Base-by-base conservation (phyloP, 2,329 filamentous ascomycete species). In the Exophiala aquamarina region DNA sequence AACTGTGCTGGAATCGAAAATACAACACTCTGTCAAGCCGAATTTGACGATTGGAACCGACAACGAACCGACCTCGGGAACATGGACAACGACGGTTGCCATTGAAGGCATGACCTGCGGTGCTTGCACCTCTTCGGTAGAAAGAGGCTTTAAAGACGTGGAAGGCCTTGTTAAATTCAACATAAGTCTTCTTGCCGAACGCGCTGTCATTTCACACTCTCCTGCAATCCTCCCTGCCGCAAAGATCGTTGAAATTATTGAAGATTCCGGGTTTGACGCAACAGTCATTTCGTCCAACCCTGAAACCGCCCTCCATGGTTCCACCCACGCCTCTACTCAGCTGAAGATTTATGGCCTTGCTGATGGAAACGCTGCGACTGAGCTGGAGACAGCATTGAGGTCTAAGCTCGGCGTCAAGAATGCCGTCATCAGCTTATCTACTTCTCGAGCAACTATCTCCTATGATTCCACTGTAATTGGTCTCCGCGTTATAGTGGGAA, bases 41-140 rank as follows among this genome's bases (percentile, higher is more conserved):
- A 67, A 66, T 19, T 55, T 61, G 3, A 47, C 49, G 3, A 55
- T 26, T 36, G 46, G 29, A 60, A n/a, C 59, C 59, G 44, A 60
- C 65, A 50, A 64, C 64, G 47, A 38, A 52, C 52, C 50, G 55
- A 55, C 59, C 55, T 40, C 61, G 63, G 52, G 66, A 57, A 67
- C 73, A 53, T 76, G 84, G 47, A 88, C 82, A 1, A 96, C 91
- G 0, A 97, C 91, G 0, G 78, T 98, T 14, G 83, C 87, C 3
- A 88, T 98, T 44, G 89, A 93, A 58, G 93, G 93, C 41, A 98
- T 98, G 93, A 98, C 93, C 1, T 97, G 93, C 64, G 92, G 92
- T 17, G 89, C 93, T 33, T 98, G 93, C 68, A 97, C 93, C 1
- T 92, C 92, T 1, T 90, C 92, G 4, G 83, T 97, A 2, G 88